Evolutionary conservation across 164 flowering plant genomes (phyloP).

Genomic region (Tetrastigma voinierianum): DNA sequence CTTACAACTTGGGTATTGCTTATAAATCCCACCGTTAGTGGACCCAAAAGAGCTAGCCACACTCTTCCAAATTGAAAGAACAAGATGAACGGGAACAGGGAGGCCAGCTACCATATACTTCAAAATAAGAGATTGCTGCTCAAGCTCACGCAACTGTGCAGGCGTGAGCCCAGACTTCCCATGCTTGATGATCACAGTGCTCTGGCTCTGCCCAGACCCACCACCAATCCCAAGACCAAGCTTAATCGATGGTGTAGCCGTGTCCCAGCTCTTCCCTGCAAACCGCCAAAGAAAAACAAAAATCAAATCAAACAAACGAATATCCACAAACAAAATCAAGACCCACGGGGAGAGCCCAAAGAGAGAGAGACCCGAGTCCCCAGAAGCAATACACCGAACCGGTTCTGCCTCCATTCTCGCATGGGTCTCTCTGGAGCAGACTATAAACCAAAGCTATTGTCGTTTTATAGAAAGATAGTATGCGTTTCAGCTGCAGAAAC

Average conservation of each 20-base stretch:
- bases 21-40: not conserved
- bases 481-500: not conserved
- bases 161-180: conserved; percentile 14
- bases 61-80: conserved; percentile 28
- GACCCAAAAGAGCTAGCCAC: conserved; percentile 14
- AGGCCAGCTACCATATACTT: conserved; percentile 19
- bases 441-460: not conserved
- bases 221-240: conserved; percentile 26
- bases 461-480: not conserved
- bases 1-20: conserved; percentile 22
- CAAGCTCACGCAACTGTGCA: conserved; percentile 29
- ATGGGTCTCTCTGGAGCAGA: not conserved
- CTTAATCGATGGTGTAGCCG: conserved; percentile 16
- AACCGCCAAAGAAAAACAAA: not conserved
- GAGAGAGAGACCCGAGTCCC: not conserved
- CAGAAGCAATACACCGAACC: no score
- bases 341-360: not conserved
- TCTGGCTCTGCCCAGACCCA: not conserved
- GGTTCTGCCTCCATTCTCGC: conserved; percentile 11
- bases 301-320: not conserved
- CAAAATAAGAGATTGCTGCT: conserved; percentile 20
- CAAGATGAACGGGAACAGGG: conserved; percentile 25
- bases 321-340: not conserved
- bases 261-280: not conserved
- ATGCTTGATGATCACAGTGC: not conserved